Percentiles rank a stretch among this genome's conserved stretches.
phyloP scores from a whole-genome alignment of 495 filamentous ascomycete genomes.

The Cryomyces minteri region DNA sequence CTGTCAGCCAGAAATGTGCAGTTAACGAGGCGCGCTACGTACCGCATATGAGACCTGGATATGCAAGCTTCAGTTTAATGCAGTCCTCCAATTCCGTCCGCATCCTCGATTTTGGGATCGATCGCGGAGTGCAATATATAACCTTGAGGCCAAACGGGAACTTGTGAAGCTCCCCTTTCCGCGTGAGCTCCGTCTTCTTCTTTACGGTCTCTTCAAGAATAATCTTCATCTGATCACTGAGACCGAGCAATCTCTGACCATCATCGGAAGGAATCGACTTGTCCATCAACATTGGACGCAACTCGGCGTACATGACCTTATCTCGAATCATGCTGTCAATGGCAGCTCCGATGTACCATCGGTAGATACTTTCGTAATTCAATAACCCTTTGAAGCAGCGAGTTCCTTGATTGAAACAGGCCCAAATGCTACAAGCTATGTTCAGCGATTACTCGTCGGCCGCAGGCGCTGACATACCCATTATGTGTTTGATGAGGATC shows the following conservation, averaged over 20 bases:
- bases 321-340: constrained; percentile 22
- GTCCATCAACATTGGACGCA: constrained; percentile 22
- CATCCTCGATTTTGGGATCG: constrained; percentile 16
- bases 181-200: constrained; percentile 12
- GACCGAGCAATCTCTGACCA: constrained; percentile 8
- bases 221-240: constrained; percentile 16
- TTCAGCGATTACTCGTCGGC: not conserved
- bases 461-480: constrained; percentile 7
- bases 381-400: constrained; percentile 21
- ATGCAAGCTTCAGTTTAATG: constrained; percentile 27
- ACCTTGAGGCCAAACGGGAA: constrained; percentile 24
- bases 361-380: constrained; percentile 18
- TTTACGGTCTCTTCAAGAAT: constrained; percentile 13
- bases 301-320: constrained; percentile 22
- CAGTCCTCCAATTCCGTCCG: constrained; percentile 18
- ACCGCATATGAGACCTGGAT: constrained; percentile 22
- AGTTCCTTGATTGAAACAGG: constrained; percentile 22
- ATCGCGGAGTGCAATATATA: constrained; percentile 22
- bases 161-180: constrained; percentile 5
- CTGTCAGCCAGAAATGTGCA: too few species aligned
- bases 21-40: not conserved
- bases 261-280: constrained; percentile 18
- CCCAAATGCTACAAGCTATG: constrained; percentile 14
- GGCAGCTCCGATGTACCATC: constrained; percentile 19
- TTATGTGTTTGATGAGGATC: constrained; percentile 11